Evolutionary conservation across 1,139 yeast species (phyloP).

Genomic region (Geotrichum citri-aurantii): DNA sequence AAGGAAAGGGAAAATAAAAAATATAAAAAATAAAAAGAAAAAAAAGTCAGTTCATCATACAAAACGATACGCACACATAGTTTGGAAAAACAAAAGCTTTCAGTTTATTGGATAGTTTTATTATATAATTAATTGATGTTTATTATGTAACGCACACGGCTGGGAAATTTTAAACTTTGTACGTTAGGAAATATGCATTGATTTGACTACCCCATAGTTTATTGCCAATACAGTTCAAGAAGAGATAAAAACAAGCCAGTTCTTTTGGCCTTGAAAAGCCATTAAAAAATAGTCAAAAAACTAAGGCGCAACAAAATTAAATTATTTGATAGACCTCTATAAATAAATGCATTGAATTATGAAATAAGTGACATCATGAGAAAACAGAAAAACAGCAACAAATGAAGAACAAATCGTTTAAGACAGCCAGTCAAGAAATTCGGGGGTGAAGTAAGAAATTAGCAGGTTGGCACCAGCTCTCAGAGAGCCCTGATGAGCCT

Average conservation of each 20-base stretch:
- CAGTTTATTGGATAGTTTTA: slow-evolving; percentile 3
- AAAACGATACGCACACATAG: neutral
- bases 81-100: neutral
- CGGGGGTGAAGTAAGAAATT: slow-evolving; percentile 92
- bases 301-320: neutral
- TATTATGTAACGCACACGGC: neutral
- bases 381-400: neutral
- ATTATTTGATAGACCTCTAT: neutral
- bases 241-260: no score
- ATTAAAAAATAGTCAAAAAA: no score
- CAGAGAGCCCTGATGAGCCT: slow-evolving; percentile 82
- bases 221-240: neutral
- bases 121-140: neutral
- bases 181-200: neutral
- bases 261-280: no score
- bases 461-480: slow-evolving; percentile 95
- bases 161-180: neutral
- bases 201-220: neutral
- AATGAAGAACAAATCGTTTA: neutral
- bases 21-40: neutral
- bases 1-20: slow-evolving; percentile 4
- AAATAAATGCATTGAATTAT: neutral
- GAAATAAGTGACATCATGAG: neutral
- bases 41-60: slow-evolving; percentile 12
- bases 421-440: slow-evolving; percentile 82